Percentiles rank a stretch among this genome's conserved stretches.
These are phyloP conservation scores for Ilex asprella DNA, from an alignment of 257 asterid species.

Conservation along the genomic window DNA sequence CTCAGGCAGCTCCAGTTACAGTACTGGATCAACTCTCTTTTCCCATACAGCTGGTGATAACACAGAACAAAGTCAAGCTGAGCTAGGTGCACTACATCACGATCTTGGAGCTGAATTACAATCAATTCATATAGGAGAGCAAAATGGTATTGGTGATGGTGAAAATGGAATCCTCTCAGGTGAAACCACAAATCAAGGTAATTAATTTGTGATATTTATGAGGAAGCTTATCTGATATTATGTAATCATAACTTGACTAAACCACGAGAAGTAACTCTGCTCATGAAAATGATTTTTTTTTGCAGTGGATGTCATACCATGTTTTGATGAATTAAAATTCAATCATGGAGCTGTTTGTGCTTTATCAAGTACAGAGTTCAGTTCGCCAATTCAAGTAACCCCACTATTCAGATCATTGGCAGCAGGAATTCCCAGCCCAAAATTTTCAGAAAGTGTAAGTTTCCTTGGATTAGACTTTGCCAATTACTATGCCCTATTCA, in stretches of 20 bases:
- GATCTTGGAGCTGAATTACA: constrained; percentile 33
- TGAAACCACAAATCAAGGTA: constrained; percentile 43
- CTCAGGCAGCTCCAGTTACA: constrained; percentile 75
- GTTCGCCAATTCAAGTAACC: constrained; percentile 81
- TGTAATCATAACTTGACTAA: not conserved
- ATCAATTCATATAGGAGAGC: constrained; percentile 35
- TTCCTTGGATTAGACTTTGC: not conserved
- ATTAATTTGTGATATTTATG: not conserved
- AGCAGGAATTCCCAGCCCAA: constrained; percentile 89
- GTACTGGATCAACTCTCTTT: constrained; percentile 69
- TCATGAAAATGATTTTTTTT: constrained; percentile 1
- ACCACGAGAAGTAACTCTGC: not conserved
- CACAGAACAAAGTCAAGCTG: constrained; percentile 46
- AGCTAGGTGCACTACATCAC: constrained; percentile 31
- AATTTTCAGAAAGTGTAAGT: constrained; percentile 97
- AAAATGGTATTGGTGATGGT: constrained; percentile 26
- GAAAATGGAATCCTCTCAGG: constrained; percentile 32
- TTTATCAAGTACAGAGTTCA: constrained; percentile 43
- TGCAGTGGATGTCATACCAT: constrained; percentile 33
- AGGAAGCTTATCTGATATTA: not conserved
- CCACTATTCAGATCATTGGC: constrained; percentile 92
- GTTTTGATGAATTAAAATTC: constrained; percentile 25
- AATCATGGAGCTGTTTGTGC: constrained; percentile 34
- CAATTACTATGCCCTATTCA: no score
- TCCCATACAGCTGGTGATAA: constrained; percentile 33